Evolutionary conservation across 2,329 filamentous ascomycete genomes (phyloP).

Genomic region (Coniochaeta prunicola): DNA sequence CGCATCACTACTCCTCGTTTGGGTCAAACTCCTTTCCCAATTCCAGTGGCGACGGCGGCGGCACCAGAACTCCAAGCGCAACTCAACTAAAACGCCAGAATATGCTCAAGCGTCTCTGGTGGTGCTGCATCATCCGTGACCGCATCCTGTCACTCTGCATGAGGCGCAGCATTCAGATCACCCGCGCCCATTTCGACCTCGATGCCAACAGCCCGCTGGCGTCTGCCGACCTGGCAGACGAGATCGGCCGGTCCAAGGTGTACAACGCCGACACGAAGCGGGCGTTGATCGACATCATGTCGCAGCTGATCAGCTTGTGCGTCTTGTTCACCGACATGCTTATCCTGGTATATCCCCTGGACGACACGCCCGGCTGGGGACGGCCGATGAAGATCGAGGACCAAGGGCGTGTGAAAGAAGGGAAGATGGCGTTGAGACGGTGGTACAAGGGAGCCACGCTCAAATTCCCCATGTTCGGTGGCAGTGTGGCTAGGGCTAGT

Average conservation of each 20-base stretch:
- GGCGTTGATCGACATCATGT: slow-evolving; percentile 34
- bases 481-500: slow-evolving; percentile 12
- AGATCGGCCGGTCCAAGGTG: slow-evolving; percentile 35
- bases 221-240: slow-evolving; percentile 36
- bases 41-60: not conserved
- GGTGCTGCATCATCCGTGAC: slow-evolving; percentile 46
- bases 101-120: slow-evolving; percentile 44
- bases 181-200: slow-evolving; percentile 36
- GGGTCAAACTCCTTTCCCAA: slow-evolving; percentile 24
- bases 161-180: slow-evolving; percentile 42
- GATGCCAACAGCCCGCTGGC: slow-evolving; percentile 27
- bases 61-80: slow-evolving; percentile 9
- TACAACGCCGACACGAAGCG: slow-evolving; percentile 38
- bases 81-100: slow-evolving; percentile 1
- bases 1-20: slow-evolving; percentile 30
- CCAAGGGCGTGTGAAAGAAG: slow-evolving; percentile 22
- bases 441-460: slow-evolving; percentile 33
- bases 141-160: slow-evolving; percentile 41
- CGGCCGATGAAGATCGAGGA: slow-evolving; percentile 23
- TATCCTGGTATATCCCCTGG: slow-evolving; percentile 34
- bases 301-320: slow-evolving; percentile 36
- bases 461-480: slow-evolving; percentile 29
- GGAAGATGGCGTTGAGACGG: slow-evolving; percentile 26
- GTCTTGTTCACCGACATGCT: slow-evolving; percentile 39
- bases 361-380: slow-evolving; percentile 33